A percentile compares a stretch with the other conserved stretches of the same genome.
Conservation (phyloP, 768 basidiomycete genomes). For the Xerocomus spinulosus region DNA sequence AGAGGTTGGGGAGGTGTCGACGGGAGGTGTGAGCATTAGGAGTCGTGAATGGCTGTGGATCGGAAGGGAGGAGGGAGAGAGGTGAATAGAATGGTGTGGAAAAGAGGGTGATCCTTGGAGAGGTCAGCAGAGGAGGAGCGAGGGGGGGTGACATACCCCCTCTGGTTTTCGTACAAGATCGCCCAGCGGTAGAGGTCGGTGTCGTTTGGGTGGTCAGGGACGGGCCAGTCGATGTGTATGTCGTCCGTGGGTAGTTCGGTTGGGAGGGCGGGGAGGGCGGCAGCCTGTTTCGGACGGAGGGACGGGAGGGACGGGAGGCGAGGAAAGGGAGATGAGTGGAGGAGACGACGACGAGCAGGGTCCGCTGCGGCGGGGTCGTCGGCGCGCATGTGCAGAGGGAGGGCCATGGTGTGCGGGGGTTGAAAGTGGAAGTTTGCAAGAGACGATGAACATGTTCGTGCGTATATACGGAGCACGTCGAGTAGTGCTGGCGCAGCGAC, state of each 20-base stretch:
- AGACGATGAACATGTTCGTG: conserved; percentile 13
- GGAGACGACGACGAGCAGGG: conserved; percentile 44
- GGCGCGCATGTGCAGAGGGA: conserved; percentile 36
- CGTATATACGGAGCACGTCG: conserved; percentile 9
- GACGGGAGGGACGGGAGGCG: conserved; percentile 31
- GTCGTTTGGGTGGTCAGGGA: conserved; percentile 28
- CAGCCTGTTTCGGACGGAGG: conserved; percentile 15
- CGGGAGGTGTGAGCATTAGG: conserved; percentile 40
- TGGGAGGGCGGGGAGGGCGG: background rate
- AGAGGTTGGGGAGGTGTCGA: conserved; percentile 49
- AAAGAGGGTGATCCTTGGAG: conserved; percentile 55
- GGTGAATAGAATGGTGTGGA: conserved; percentile 70
- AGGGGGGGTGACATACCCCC: conserved; percentile 49
- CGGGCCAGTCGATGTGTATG: conserved; percentile 31
- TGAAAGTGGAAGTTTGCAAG: conserved; percentile 3
- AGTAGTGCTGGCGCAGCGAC: conserved; percentile 10
- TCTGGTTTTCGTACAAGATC: conserved; percentile 75
- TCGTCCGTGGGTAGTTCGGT: conserved; percentile 4
- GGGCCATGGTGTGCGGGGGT: conserved; percentile 17
- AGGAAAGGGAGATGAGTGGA: conserved; percentile 33
- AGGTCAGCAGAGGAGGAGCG: conserved; percentile 5
- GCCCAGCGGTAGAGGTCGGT: conserved; percentile 71
- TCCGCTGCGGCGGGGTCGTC: conserved; percentile 43
- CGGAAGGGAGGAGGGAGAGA: conserved; percentile 62
- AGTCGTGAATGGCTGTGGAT: conserved; percentile 70